Evolutionary conservation across 1,284 basidiomycete genomes (phyloP).

Genomic region (Naganishia sp.): DNA sequence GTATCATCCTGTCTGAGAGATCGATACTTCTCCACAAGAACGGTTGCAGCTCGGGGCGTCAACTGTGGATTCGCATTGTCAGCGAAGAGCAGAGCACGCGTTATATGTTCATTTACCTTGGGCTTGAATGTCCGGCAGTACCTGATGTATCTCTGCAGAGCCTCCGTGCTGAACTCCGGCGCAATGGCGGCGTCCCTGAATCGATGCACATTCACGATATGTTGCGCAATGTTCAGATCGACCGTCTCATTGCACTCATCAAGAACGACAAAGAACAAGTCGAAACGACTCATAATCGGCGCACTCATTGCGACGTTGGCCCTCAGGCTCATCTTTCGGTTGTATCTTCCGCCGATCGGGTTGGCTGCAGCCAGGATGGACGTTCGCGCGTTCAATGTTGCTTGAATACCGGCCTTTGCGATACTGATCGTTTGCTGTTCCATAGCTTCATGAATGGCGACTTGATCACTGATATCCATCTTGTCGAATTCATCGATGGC

Average conservation of each 20-base stretch:
- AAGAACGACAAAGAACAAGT: conserved; percentile 96
- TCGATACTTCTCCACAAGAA: conserved; percentile 95
- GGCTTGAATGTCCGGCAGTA: conserved; percentile 96
- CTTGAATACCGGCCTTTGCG: conserved; percentile 98
- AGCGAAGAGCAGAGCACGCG: not conserved
- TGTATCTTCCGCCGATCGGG: conserved; percentile 93
- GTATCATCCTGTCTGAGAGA: conserved; percentile 90
- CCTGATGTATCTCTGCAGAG: conserved; percentile 92
- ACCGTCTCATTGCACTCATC: conserved; percentile 95
- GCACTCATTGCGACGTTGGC: conserved; percentile 98
- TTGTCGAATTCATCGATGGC: conserved; percentile 99
- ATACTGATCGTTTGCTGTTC: conserved; percentile 99
- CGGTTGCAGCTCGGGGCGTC: conserved; percentile 85
- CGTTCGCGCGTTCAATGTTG: conserved; percentile 95
- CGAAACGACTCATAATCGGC: conserved; percentile 99
- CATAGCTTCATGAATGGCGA: conserved; percentile 99
- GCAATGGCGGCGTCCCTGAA: conserved; percentile 92
- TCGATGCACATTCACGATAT: conserved; percentile 97
- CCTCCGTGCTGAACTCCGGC: conserved; percentile 96
- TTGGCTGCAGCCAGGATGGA: conserved; percentile 98
- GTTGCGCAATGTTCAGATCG: conserved; percentile 90
- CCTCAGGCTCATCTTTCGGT: conserved; percentile 87
- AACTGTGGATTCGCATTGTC: conserved; percentile 60
- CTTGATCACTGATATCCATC: conserved; percentile 98
- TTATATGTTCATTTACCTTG: conserved; percentile 64